Evolutionary conservation across 306 rosid species (phyloP), one percentile per base, ranked within the genome.

Genomic region (Corylus americana): DNA sequence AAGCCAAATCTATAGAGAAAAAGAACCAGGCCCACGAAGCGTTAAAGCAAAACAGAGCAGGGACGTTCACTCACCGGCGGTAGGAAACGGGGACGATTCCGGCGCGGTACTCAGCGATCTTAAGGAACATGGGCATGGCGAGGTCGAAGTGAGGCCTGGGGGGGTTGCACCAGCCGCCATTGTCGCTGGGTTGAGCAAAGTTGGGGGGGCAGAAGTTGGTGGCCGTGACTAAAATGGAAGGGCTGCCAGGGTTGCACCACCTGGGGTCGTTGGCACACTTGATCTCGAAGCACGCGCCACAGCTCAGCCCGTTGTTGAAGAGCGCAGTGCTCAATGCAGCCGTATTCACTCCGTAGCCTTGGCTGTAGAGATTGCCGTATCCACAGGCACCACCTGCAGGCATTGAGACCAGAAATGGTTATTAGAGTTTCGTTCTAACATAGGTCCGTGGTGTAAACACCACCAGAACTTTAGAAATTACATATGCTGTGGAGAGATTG

Each of bases 141-240:
- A 95, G 99, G 77, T 95, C 99, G 76, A 95, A 95, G 78, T 95
- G 99, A 1, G 91, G 76, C 14, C 99, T 87, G 14, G 99, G 99
- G 22, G 99, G 99, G 84, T 95, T 95, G 78, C 98, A 93, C 99
- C 99, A 95, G 1, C 99, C 99, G 55, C 99, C 99, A 80, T 95
- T 84, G 82, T 95, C 98, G 54, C 78, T 91, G 5, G 98, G 90
- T 2, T 73, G 93, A 70, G 99, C 99, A 22, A 62, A 95, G 85
- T 95, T 95, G 0, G 99, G 99, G 5, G 99, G 99, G 50, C 98
- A 95, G 71, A 95, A 95, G 83, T 95, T 95, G 48, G 99, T 95
- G 50, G 98, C 98, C 0, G 99, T 95, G 85, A 95, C 64, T 1
- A 93, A 29, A 48, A 95, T 95, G 31, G 98, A 95, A 5, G 99